These are phyloP conservation scores for Euphorbia schlechtendalii DNA, from an alignment of 441 rosid genomes.

Conservation along the genomic window DNA sequence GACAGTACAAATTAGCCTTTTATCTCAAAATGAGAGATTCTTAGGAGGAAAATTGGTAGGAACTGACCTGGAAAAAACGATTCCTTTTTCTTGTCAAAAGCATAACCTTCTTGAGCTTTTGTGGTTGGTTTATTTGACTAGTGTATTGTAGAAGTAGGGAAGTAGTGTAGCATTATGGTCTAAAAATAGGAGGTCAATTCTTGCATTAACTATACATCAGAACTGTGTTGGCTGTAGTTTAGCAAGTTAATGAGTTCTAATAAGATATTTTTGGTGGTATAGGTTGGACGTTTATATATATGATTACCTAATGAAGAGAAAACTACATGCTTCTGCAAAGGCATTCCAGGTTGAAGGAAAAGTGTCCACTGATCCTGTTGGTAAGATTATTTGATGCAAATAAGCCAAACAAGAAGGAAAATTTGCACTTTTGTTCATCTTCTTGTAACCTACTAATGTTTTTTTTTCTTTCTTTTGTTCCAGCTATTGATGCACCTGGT, in stretches of 20 bases:
- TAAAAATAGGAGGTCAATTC: background rate
- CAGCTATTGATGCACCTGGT: constrained; percentile 57
- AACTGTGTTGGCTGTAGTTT: background rate
- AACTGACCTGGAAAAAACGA: background rate
- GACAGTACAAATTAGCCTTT: background rate
- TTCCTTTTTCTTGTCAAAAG: background rate
- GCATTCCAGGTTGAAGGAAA: constrained; percentile 48
- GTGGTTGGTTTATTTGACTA: background rate
- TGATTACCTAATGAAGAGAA: constrained; percentile 54
- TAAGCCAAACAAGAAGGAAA: background rate
- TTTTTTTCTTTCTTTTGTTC: constrained; percentile 6
- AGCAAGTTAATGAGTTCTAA: too few species aligned
- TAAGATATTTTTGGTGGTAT: constrained; percentile 6
- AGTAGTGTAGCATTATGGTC: background rate
- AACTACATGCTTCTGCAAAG: constrained; percentile 43
- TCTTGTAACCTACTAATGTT: constrained; percentile 6
- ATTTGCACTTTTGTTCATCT: background rate
- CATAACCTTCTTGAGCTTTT: background rate
- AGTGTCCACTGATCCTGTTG: constrained; percentile 43
- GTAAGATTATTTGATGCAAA: constrained; percentile 29
- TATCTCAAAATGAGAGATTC: background rate
- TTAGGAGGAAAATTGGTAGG: too few species aligned
- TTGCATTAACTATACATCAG: background rate
- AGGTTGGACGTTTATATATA: constrained; percentile 57
- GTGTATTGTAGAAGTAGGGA: background rate